Evolutionary conservation across 805 yeast genomes (phyloP).

Genomic region (Hyphopichia homilentoma): DNA sequence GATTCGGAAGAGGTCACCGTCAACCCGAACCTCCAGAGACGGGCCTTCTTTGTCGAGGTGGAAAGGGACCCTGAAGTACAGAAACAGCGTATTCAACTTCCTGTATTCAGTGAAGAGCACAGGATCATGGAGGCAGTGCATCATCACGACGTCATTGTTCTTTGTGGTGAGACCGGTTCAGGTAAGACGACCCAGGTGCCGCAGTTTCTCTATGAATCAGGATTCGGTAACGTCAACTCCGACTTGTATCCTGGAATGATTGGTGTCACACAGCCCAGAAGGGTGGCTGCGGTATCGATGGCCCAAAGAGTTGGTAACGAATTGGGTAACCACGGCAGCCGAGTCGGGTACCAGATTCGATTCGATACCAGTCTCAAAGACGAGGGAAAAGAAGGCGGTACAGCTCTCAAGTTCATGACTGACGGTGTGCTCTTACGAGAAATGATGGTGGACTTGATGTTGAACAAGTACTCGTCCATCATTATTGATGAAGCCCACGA

Average conservation of each 20-base stretch:
- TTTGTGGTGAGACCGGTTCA: slow-evolving; percentile 98
- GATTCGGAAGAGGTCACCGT: slow-evolving; percentile 63
- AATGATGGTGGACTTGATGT: slow-evolving; percentile 81
- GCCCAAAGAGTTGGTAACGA: slow-evolving; percentile 76
- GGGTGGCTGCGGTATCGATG: slow-evolving; percentile 94
- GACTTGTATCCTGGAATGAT: slow-evolving; percentile 76
- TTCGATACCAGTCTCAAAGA: slow-evolving; percentile 66
- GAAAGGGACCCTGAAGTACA: slow-evolving; percentile 66
- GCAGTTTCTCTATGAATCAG: slow-evolving; percentile 89
- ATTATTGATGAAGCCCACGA: slow-evolving; percentile 98
- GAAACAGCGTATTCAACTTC: slow-evolving; percentile 63
- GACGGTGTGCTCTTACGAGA: slow-evolving; percentile 93
- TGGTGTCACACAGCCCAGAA: slow-evolving; percentile 93
- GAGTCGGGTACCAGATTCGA: slow-evolving; percentile 79
- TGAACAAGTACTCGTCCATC: slow-evolving; percentile 79
- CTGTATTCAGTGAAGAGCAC: slow-evolving; percentile 89
- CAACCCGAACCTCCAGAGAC: slow-evolving; percentile 49
- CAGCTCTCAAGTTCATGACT: slow-evolving; percentile 85
- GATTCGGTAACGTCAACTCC: slow-evolving; percentile 71
- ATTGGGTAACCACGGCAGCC: slow-evolving; percentile 60
- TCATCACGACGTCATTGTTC: slow-evolving; percentile 83
- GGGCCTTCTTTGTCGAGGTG: slow-evolving; percentile 66
- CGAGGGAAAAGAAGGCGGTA: slow-evolving; percentile 43
- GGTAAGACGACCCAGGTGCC: slow-evolving; percentile 99
- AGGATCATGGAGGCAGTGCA: slow-evolving; percentile 92